Evolutionary conservation across 2,329 filamentous ascomycete species (phyloP), one percentile per base, ranked within the genome.

Genomic region (Annulohypoxylon truncatum): DNA sequence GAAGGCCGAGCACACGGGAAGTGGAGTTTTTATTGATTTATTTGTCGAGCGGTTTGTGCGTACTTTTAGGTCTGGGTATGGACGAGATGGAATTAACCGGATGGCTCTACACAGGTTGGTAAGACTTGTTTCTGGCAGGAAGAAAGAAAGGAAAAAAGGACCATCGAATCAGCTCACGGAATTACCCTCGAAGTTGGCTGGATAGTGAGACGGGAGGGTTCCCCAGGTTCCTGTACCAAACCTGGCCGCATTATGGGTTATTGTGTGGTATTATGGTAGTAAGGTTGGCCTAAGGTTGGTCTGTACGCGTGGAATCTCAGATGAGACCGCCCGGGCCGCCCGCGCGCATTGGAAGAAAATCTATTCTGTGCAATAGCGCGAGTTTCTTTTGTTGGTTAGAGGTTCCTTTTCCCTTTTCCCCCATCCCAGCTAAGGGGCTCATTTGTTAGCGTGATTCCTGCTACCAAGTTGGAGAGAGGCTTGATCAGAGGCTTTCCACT

Each of bases 211-310:
- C 52, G 33, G 64, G 38, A 10, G 52, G 63, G 55, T 61, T 68
- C 62, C 46, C 66, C 50, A 63, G 47, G 51, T 63, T 48, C 40
- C 40, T 24, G 57, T 59, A 62, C 63, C 51, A 64, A 54, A 52
- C 28, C 55, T 51, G 29, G 12, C 24, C 24, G 13, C 10, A n/a
- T 31, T 50, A 38, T 57, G 57, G 53, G 28, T 50, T 48, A 42
- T 42, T 42, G 38, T 15, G 15, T 42, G 38, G 38, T 42, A 42
- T 42, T 38, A 26, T 54, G 15, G 28, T 20, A 52, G 55, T 29
- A 59, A 60, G 55, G 47, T 53, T 46, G 44, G n/a, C n/a, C 35
- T 24, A 59, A 31, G 40, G 20, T 22, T 42, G 35, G 18, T 18
- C 33, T 44, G 26, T 44, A 64, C 64, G 61, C 61, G 60, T 67